phyloP scores from a whole-genome alignment of 495 filamentous ascomycete genomes.

The Annulohypoxylon moriforme region DNA sequence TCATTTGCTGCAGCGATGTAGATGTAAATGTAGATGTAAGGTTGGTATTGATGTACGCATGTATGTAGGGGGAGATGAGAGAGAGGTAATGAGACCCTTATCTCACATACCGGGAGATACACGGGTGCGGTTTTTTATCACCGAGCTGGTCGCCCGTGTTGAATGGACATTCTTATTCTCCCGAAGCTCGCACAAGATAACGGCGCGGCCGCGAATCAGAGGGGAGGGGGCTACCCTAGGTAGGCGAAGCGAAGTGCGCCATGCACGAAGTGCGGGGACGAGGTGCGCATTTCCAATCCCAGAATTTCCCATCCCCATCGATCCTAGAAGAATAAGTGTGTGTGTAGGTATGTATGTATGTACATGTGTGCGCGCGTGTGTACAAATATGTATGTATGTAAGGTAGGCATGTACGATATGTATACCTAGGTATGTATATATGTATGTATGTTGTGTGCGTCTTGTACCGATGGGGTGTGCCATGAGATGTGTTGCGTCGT shows the following conservation, averaged over 20 bases:
- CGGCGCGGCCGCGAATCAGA: slow-evolving; percentile 37
- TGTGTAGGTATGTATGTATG: background rate
- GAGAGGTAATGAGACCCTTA: background rate
- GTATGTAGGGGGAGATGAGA: background rate
- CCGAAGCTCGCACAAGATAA: slow-evolving; percentile 43
- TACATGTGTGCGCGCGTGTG: background rate
- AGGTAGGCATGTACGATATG: background rate
- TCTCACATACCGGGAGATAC: slow-evolving; percentile 8
- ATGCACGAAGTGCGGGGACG: slow-evolving; percentile 40
- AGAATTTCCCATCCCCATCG: slow-evolving; percentile 1
- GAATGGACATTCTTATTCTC: slow-evolving; percentile 43
- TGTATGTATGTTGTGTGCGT: background rate
- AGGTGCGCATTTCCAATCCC: slow-evolving; percentile 16
- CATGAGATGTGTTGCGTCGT: background rate
- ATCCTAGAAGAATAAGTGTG: background rate
- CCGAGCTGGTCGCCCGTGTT: slow-evolving; percentile 24
- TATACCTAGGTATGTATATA: background rate
- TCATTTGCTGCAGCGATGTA: background rate
- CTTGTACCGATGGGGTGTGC: background rate
- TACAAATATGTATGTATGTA: background rate
- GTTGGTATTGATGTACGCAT: background rate
- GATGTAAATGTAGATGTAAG: background rate
- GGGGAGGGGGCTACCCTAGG: slow-evolving; percentile 26
- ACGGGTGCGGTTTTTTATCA: slow-evolving; percentile 31
- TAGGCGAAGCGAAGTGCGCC: slow-evolving; percentile 24